Evolutionary conservation across 2,329 filamentous ascomycete genomes (phyloP).

Genomic region (Botryosphaeria dothidea): DNA sequence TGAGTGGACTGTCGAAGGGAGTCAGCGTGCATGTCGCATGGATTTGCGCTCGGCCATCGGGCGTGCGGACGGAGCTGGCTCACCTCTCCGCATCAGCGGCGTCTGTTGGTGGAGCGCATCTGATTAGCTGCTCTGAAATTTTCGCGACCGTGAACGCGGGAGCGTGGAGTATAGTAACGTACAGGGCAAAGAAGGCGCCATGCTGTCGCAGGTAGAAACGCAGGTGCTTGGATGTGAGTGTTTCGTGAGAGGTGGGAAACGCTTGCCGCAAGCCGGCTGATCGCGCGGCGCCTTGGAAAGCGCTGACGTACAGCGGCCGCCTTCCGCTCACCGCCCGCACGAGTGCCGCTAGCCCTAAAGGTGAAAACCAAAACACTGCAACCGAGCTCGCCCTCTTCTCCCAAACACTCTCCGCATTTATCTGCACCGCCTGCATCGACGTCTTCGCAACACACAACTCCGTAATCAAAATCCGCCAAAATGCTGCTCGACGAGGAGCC

Average conservation of each 20-base stretch:
- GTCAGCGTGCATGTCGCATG: neutral
- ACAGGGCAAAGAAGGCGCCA: constrained; percentile 18
- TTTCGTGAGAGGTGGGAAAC: neutral
- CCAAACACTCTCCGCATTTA: neutral
- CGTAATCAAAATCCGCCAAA: constrained; percentile 41
- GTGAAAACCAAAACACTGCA: constrained; percentile 12
- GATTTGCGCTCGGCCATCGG: neutral
- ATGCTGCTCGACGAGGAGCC: constrained; percentile 97
- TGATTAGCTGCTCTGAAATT: neutral
- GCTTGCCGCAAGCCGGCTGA: neutral
- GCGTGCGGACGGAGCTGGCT: constrained; percentile 27
- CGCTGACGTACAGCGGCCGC: constrained; percentile 12
- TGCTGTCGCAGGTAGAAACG: neutral
- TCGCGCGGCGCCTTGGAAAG: neutral
- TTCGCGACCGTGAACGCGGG: no score
- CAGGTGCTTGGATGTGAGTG: neutral
- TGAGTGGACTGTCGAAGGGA: constrained; percentile 67
- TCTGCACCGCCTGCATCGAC: neutral
- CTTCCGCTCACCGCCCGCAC: neutral
- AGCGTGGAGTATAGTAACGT: neutral
- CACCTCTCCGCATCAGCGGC: constrained; percentile 96
- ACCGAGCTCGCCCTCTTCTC: neutral
- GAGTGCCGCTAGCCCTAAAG: constrained; percentile 14
- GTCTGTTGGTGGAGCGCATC: constrained; percentile 59
- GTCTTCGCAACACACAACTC: neutral